phyloP scores from a whole-genome alignment of 495 filamentous ascomycete genomes.

The Aspergillus conjunctus region DNA sequence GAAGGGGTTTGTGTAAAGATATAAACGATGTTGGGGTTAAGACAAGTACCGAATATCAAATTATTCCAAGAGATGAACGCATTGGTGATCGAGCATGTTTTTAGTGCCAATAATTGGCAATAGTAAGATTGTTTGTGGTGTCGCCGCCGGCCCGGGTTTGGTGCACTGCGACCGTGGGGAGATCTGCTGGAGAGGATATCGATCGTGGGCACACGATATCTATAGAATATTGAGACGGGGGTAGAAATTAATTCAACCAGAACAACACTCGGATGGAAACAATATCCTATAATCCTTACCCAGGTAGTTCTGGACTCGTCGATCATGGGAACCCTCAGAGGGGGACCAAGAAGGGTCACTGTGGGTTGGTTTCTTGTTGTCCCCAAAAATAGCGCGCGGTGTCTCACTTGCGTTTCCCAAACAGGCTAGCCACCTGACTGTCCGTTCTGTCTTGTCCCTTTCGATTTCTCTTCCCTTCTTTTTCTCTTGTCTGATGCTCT shows the following conservation, averaged over 20 bases:
- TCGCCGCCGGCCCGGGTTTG: neutral
- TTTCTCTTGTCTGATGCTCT: conserved; percentile 15
- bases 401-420: conserved; percentile 28
- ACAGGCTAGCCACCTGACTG: conserved; percentile 22
- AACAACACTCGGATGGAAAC: too few relatives aligned
- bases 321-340: neutral
- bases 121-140: conserved; percentile 16
- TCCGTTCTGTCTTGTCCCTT: conserved; percentile 7
- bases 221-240: neutral
- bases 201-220: neutral
- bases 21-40: conserved; percentile 12
- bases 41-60: conserved; percentile 3
- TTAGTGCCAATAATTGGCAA: conserved; percentile 22
- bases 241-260: neutral
- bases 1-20: neutral
- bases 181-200: neutral
- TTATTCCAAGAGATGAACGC: neutral
- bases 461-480: conserved; percentile 18
- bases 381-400: conserved; percentile 27
- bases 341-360: neutral
- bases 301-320: too few relatives aligned
- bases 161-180: conserved; percentile 9
- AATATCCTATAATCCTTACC: too few relatives aligned
- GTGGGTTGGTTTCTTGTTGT: conserved; percentile 16
- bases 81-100: conserved; percentile 8